A percentile compares a stretch with the other conserved stretches of the same genome.
These are phyloP conservation scores for Bombardia bombarda DNA, from an alignment of 495 filamentous ascomycete genomes.

Conservation along the genomic window DNA sequence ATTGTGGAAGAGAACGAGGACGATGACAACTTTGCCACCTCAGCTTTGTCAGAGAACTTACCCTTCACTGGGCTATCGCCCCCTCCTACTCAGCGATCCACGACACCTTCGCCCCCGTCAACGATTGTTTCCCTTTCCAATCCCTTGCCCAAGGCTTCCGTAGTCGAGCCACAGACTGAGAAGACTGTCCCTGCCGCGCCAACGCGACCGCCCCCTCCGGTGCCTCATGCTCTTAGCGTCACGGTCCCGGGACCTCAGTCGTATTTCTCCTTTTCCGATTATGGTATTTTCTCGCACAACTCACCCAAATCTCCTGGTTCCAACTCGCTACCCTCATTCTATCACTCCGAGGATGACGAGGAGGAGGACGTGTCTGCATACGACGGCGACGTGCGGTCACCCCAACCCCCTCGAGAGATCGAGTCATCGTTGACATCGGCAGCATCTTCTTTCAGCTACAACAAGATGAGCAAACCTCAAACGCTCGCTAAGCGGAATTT, in stretches of 20 bases:
- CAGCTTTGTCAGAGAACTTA: conserved; percentile 33
- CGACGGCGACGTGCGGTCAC: conserved; percentile 10
- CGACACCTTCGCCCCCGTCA: conserved; percentile 18
- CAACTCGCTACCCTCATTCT: conserved; percentile 30
- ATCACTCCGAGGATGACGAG: conserved; percentile 35
- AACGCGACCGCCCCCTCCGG: conserved; percentile 8
- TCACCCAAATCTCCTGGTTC: conserved; percentile 13
- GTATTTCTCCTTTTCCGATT: conserved; percentile 11
- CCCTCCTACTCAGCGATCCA: conserved; percentile 33
- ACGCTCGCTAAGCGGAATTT: conserved; percentile 17
- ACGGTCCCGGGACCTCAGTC: not conserved
- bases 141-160: too few relatives aligned
- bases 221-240: not conserved
- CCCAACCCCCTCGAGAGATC: too few relatives aligned
- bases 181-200: conserved; percentile 6
- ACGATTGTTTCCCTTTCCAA: not conserved
- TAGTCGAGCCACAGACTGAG: too few relatives aligned
- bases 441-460: not conserved
- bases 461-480: not conserved
- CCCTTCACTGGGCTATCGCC: conserved; percentile 40
- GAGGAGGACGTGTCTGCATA: conserved; percentile 7
- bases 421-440: too few relatives aligned
- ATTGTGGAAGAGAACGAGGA: conserved; percentile 47
- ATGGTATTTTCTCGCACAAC: conserved; percentile 2
- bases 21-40: conserved; percentile 47